A percentile compares a stretch with the other conserved stretches of the same genome.
Conservation (phyloP, 805 yeast genomes). For the Priceomyces fermenticarens region DNA sequence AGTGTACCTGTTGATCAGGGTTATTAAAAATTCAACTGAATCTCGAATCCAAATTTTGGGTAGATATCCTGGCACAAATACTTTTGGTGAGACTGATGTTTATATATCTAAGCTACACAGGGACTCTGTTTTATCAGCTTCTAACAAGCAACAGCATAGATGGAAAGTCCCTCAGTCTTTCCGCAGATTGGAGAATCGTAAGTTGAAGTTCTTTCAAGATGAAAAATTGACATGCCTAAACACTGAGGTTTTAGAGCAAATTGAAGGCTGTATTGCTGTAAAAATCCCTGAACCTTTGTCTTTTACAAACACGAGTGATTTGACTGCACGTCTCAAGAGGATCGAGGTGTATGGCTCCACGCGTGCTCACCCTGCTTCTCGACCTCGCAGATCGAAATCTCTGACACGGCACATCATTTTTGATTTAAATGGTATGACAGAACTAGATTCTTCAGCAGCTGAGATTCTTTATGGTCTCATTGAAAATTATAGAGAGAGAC, state of each 20-base stretch:
- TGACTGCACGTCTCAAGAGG: slow-evolving; percentile 34
- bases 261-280: slow-evolving; percentile 42
- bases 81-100: slow-evolving; percentile 40
- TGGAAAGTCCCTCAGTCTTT: neutral
- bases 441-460: slow-evolving; percentile 41
- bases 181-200: slow-evolving; percentile 8
- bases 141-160: slow-evolving; percentile 1
- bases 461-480: slow-evolving; percentile 31
- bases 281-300: slow-evolving; percentile 44
- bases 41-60: slow-evolving; percentile 46
- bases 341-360: slow-evolving; percentile 44
- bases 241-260: slow-evolving; percentile 36
- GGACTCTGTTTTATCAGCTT: neutral
- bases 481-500: slow-evolving; percentile 24
- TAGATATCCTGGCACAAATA: slow-evolving; percentile 38
- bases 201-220: slow-evolving; percentile 33
- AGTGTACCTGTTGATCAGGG: slow-evolving; percentile 72
- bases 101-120: slow-evolving; percentile 8
- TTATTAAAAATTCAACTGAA: slow-evolving; percentile 43
- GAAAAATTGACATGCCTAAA: slow-evolving; percentile 34
- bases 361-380: slow-evolving; percentile 41
- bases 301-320: slow-evolving; percentile 40
- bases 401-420: slow-evolving; percentile 42
- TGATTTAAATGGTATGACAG: slow-evolving; percentile 42
- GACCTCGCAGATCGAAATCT: slow-evolving; percentile 29